Evolutionary conservation across 2,329 filamentous ascomycete genomes (phyloP).

Genomic region (Calonectria montana): DNA sequence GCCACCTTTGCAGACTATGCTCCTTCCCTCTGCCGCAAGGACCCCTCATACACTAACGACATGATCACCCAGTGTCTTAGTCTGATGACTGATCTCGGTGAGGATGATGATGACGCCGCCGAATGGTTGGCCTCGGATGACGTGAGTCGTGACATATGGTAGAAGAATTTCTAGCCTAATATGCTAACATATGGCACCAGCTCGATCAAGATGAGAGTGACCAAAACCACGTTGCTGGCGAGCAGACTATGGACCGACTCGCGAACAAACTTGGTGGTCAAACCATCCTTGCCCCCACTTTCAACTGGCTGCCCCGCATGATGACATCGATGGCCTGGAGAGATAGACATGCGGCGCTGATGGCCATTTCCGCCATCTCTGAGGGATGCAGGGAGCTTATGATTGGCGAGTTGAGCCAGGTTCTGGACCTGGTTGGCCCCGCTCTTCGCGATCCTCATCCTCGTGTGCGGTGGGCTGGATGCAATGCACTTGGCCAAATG

Average conservation of each 20-base stretch:
- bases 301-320: conserved; percentile 97
- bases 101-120: conserved; percentile 92
- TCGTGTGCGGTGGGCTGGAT: conserved; percentile 95
- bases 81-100: conserved; percentile 95
- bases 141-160: conserved; percentile 60
- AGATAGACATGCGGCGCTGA: conserved; percentile 94
- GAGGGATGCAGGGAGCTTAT: conserved; percentile 97
- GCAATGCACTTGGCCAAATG: conserved; percentile 99
- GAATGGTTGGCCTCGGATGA: conserved; percentile 97
- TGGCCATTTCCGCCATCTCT: conserved; percentile 98
- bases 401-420: conserved; percentile 93
- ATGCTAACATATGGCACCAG: conserved; percentile 51
- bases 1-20: conserved; percentile 97
- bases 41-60: conserved; percentile 88
- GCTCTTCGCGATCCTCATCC: conserved; percentile 90
- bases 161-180: background rate
- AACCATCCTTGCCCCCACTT: conserved; percentile 91
- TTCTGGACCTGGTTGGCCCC: conserved; percentile 93
- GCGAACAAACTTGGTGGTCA: conserved; percentile 97
- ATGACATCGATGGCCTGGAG: conserved; percentile 95
- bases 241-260: conserved; percentile 97
- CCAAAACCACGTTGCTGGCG: conserved; percentile 95
- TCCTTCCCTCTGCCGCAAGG: conserved; percentile 94
- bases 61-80: conserved; percentile 99
- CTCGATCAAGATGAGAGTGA: conserved; percentile 97